Base-by-base conservation (phyloP, 768 basidiomycete species). In the Russula earlei region DNA sequence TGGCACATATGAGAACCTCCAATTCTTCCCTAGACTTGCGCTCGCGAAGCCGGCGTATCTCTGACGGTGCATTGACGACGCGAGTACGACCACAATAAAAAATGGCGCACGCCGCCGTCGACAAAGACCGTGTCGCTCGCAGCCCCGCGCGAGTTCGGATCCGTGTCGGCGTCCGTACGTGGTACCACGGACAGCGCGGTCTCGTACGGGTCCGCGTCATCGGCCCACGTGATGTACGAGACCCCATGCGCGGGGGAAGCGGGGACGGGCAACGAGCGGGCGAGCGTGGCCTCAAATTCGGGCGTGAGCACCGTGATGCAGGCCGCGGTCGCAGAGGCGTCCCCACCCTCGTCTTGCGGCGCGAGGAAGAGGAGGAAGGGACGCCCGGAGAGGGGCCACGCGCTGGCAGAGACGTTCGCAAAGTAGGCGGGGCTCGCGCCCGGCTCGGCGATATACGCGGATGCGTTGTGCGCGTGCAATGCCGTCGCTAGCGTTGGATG, bases 401-500 rank as follows among this genome's bases (percentile, higher is more conserved):
- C 64, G 8, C 75, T 57, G 5, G 62, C 65, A 12, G 84, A 84
- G 55, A 90, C 75, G 62, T 89, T 90, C 34, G 34, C 34, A 67
- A 78, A 91, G 73, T 81, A 93, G 3, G 74, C 69, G 0, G 83
- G 80, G 54, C 74, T 85, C 14, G 87, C 79, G 0, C 86, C 82
- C 24, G 91, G 88, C 66, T 93, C 90, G 6, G 85, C 80, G 33
- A 93, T 78, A 66, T 87, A 92, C 15, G 85, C 84, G 7, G 79
- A 74, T 0, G 78, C 83, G 29, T 79, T 76, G 25, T 81, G 71
- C 5, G 67, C 57, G 52, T 71, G 66, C 17, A 88, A 74, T 0
- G 66, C 70, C 14, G 70, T 69, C 1, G 83, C 82, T 27, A 88
- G 74, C 84, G 77, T 29, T 66, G 66, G 22, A 72, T 65, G 62